Percentiles rank a stretch among this genome's conserved stretches.
Conservation (phyloP, 495 filamentous ascomycete genomes). For the Lasiosphaeria miniovina region DNA sequence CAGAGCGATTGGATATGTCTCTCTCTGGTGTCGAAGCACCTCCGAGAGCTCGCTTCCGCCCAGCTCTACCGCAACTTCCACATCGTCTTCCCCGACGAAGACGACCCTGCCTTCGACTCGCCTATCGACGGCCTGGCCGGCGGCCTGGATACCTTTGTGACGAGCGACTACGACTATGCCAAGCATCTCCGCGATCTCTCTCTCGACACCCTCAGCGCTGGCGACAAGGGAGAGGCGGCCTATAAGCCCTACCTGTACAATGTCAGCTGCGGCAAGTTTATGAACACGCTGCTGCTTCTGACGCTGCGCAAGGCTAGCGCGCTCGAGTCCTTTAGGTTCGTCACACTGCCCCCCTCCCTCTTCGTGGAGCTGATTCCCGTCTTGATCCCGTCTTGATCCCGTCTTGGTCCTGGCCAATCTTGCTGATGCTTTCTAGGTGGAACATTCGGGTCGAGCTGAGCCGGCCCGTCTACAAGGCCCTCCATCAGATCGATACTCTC, state of each 20-base stretch:
- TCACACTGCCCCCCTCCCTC: not conserved
- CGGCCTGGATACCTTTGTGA: constrained; percentile 56
- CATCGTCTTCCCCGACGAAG: constrained; percentile 56
- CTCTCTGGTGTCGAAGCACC: constrained; percentile 53
- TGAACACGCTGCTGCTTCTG: constrained; percentile 59
- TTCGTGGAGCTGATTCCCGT: constrained; percentile 1
- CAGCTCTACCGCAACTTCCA: constrained; percentile 57
- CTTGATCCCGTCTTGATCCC: too few species aligned
- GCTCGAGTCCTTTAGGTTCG: constrained; percentile 56
- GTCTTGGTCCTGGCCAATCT: not conserved
- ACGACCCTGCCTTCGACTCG: constrained; percentile 43
- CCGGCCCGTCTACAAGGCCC: constrained; percentile 52
- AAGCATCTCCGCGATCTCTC: constrained; percentile 49
- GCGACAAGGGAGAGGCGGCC: constrained; percentile 42
- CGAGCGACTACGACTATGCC: constrained; percentile 60
- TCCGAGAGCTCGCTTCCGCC: constrained; percentile 52
- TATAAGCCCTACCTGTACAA: constrained; percentile 47
- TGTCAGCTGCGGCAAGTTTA: constrained; percentile 55
- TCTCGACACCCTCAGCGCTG: constrained; percentile 47
- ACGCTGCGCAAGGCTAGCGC: constrained; percentile 49
- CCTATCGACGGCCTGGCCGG: constrained; percentile 51
- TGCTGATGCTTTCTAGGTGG: constrained; percentile 45
- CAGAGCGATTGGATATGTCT: constrained; percentile 50
- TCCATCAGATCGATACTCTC: constrained; percentile 52
- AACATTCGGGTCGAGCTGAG: constrained; percentile 61